Percentiles rank a stretch among this genome's conserved stretches.
phyloP scores from a whole-genome alignment of 371 early-diverging fungal genomes.

The Funneliformis caledonium region DNA sequence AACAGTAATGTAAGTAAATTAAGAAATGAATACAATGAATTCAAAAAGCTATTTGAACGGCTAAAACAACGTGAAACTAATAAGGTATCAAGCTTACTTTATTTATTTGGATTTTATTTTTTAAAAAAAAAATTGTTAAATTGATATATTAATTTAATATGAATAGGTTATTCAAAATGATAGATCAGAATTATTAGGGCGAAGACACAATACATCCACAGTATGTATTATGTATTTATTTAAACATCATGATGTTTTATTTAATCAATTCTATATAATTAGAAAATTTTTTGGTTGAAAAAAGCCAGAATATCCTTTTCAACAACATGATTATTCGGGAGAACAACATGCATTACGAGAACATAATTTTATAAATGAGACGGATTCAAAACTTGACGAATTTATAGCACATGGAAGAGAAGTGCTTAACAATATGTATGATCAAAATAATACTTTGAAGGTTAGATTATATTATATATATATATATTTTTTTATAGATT shows the following conservation, averaged over 20 bases:
- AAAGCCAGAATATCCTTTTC: constrained; percentile 56
- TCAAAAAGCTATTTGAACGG: constrained; percentile 59
- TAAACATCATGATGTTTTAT: not conserved
- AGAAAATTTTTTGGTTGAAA: not conserved
- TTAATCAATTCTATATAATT: too few relatives aligned
- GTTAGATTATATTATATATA: constrained; percentile 51
- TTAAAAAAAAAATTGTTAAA: not conserved
- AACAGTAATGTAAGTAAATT: constrained; percentile 68
- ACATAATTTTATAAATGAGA: constrained; percentile 56
- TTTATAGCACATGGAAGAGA: constrained; percentile 73
- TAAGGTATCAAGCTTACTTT: constrained; percentile 31
- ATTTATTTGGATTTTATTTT: not conserved
- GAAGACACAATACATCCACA: constrained; percentile 35
- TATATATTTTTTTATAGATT: not conserved
- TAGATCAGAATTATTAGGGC: constrained; percentile 46
- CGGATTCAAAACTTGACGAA: constrained; percentile 72
- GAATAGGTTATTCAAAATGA: constrained; percentile 32
- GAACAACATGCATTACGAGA: constrained; percentile 48
- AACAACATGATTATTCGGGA: constrained; percentile 34
- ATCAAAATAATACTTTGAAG: constrained; percentile 81
- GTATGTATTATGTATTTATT: not conserved
- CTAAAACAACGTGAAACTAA: constrained; percentile 62
- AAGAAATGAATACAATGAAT: constrained; percentile 63
- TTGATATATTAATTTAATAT: not conserved
- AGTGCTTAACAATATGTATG: constrained; percentile 71